Evolutionary conservation across 192 early-diverging fungal species (phyloP), one percentile per base, ranked within the genome.

Genomic region (Coemansia sp.): DNA sequence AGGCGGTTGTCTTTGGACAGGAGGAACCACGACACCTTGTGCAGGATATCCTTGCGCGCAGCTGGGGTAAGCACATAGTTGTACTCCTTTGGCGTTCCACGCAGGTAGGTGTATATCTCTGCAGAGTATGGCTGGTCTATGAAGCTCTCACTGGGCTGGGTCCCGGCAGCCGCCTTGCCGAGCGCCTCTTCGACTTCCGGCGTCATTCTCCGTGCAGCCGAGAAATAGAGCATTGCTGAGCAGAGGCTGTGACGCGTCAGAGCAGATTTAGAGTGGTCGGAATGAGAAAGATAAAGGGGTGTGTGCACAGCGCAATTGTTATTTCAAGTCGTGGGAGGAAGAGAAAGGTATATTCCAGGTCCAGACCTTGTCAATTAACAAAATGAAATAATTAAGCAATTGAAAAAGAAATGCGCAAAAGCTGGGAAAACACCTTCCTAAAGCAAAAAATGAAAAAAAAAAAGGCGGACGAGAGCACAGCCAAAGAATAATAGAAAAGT

Each of bases 1-100:
- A 82, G 75, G 9, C 75, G 70, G 61, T 82, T 71, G 69, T 82
- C 80, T n/a, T 77, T 82, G 65, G 71, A 77, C 50, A 82, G 69
- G 23, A 82, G 66, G 53, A 66, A 82, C 75, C 74, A 82, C 38
- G 80, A 77, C 29, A 82, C 71, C 25, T 61, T 59, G 53, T 73
- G 70, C 66, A 82, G 63, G 25, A 82, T 82, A 53, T 69, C 69
- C 60, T 74, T 74, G 45, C 80, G 80, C 22, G 71, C 75, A 11
- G 71, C 75, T 8, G 80, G 80, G 55, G 80, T 82, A 48, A 82
- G 66, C 59, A 74, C 55, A 40, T 77, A 82, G 65, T 63, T 64
- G 63, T 69, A 68, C 38, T 74, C 63, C 42, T 70, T 73, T 35
- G 80, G 80, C 8, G 80, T 60, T 36, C 60, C 60, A 53, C 71